Percentiles rank a stretch among this genome's conserved stretches.
Conservation (phyloP, 73 alveolate genomes). For the Effrenium voratum region DNA sequence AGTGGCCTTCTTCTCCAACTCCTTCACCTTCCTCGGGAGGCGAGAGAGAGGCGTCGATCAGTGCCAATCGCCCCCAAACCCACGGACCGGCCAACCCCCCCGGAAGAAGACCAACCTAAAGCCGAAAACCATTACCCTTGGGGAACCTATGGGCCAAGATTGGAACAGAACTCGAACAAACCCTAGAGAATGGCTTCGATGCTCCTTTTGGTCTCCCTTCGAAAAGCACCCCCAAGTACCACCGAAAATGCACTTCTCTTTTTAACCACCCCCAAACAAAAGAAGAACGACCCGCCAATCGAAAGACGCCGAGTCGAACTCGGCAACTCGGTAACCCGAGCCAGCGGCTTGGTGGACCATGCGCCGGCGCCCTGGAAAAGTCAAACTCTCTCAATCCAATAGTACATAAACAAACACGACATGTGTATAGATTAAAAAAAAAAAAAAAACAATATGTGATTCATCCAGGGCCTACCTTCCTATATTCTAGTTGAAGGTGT, state of each 20-base stretch:
- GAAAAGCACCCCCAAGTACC: neutral
- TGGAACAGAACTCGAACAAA: neutral
- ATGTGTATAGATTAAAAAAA: no score
- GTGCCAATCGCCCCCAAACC: neutral
- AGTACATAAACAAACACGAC: no score
- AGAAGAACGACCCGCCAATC: neutral
- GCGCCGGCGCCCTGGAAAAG: conserved; percentile 42
- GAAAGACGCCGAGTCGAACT: neutral
- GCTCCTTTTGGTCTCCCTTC: no score
- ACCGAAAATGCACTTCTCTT: neutral
- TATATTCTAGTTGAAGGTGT: no score
- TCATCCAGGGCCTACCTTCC: no score
- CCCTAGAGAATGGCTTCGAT: neutral
- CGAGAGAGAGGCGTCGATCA: neutral
- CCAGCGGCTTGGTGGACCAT: conserved; percentile 62
- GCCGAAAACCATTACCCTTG: neutral
- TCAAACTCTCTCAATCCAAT: no score
- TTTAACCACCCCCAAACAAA: no score
- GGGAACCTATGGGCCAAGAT: neutral
- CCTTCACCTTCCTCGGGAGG: conserved; percentile 61
- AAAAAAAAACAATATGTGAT: no score
- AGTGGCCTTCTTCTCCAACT: conserved; percentile 83
- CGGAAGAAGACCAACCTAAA: neutral
- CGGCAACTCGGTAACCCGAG: neutral
- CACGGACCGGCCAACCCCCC: neutral